Percentiles rank a stretch among this genome's conserved stretches.
Evolutionary conservation across 768 basidiomycete genomes (phyloP).

Genomic region (Mycena amicta): DNA sequence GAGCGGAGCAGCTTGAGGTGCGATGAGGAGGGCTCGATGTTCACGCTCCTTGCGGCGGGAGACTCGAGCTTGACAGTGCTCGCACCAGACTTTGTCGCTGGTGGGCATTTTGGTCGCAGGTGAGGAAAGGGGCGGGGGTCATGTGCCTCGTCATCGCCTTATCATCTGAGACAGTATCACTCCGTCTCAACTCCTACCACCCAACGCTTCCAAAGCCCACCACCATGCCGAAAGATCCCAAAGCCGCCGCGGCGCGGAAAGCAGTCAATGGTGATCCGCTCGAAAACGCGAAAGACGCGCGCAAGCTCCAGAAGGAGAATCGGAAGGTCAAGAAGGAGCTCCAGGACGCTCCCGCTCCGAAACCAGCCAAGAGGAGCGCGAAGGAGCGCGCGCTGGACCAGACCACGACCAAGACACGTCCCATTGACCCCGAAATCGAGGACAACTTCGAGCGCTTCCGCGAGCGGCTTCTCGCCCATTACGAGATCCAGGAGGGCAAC

Average conservation of each 20-base stretch:
- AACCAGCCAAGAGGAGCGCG: neutral
- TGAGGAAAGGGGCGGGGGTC: neutral
- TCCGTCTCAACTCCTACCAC: too few relatives aligned
- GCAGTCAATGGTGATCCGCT: neutral
- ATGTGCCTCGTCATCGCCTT: neutral
- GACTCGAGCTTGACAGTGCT: neutral
- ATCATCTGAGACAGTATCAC: neutral
- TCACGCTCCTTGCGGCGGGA: neutral
- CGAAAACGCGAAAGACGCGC: neutral
- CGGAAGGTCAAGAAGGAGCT: too few relatives aligned
- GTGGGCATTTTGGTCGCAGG: neutral
- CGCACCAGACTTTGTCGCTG: neutral
- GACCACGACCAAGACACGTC: neutral
- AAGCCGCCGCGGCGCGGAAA: neutral
- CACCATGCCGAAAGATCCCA: neutral
- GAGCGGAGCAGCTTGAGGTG: neutral
- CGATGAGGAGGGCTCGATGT: neutral
- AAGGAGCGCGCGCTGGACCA: neutral
- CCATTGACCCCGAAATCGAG: neutral
- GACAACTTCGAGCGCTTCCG: neutral
- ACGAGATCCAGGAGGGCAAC: neutral
- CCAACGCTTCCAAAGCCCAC: too few relatives aligned
- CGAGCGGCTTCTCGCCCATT: neutral
- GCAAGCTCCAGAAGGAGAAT: neutral
- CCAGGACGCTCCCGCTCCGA: too few relatives aligned